phyloP scores from a whole-genome alignment of 306 rosid species.

The Senna tora region DNA sequence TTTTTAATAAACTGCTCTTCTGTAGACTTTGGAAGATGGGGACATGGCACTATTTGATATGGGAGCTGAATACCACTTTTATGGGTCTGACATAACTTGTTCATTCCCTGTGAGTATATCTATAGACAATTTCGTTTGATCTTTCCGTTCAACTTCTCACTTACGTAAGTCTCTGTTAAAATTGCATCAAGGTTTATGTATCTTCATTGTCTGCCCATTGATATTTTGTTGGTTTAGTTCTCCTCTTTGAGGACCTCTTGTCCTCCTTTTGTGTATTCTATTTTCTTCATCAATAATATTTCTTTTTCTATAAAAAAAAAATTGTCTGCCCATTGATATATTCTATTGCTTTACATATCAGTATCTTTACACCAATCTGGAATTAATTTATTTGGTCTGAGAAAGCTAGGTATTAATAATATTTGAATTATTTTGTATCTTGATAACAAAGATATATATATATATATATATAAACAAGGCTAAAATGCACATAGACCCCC shows the following conservation, averaged over 20 bases:
- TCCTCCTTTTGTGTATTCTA: no score
- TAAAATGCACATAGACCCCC: no score
- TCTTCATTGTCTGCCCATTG: constrained; percentile 12
- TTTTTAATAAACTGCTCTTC: constrained; percentile 27
- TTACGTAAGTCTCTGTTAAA: constrained; percentile 1
- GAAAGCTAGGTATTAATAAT: not conserved
- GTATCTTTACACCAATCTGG: constrained; percentile 6
- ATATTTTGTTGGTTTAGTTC: no score
- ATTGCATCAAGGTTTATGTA: not conserved
- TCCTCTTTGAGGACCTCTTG: no score
- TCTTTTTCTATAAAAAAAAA: no score
- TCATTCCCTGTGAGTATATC: constrained; percentile 82
- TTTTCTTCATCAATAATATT: no score
- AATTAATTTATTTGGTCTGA: constrained; percentile 1
- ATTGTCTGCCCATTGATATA: constrained; percentile 6
- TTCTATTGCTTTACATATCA: constrained; percentile 11
- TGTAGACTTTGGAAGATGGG: constrained; percentile 85
- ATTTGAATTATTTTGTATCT: not conserved
- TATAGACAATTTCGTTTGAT: constrained; percentile 16
- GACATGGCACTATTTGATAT: constrained; percentile 93
- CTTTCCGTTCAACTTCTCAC: constrained; percentile 6
- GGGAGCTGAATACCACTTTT: constrained; percentile 96
- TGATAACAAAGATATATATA: not conserved
- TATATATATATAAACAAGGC: no score
- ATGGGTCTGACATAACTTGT: constrained; percentile 96